Base-by-base conservation (phyloP, 139 green algal species). In the Chlorella sp. region DNA sequence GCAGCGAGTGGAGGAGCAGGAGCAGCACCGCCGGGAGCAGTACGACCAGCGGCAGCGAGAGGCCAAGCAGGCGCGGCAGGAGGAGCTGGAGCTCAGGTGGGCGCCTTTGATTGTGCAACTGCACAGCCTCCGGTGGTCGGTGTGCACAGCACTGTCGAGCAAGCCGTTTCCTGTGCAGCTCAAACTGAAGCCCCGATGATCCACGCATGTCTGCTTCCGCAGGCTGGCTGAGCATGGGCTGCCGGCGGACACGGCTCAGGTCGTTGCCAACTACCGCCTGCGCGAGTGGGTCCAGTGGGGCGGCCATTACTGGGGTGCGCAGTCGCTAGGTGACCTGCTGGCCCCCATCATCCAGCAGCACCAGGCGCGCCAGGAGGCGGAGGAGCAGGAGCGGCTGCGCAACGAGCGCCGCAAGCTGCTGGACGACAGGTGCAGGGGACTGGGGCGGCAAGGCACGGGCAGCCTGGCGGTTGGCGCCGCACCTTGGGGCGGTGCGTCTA, bases 351-450 rank as follows among this genome's bases (percentile, higher is more conserved):
- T 68, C 34, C 24, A 51, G 1, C 32, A 16, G 2, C 74, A 81
- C n/a, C 48, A 34, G 1, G 34, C 24, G 48, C 34, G 36, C 34
- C 48, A 9, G 7, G 51, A 28, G 16, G 20, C 24, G 13, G 76
- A 82, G 76, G 54, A 82, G 76, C 56, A 60, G 38, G 1, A 32
- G 54, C 51, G 76, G 38, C 38, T 72, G 51, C 51, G 51, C 2
- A 2, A 20, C 2, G 51, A 60, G 51, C 51, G 51, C 51, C 22
- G 13, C 9, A 60, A 60, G 51, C 51, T 60, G 56, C 56, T 82
- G 76, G 38, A 82, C 76, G 76, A 70, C 24, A 48, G 36, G 76
- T 82, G 76, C 36, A 48, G 36, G 6, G 68, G 36, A 19, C 34
- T n/a, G 68, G 32, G 30, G 30, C n/a, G 26, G 14, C 28, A 69